phyloP scores from a whole-genome alignment of 225 moss, liverwort and hornwort species.

The Bryoerythrophyllum caledonicum region DNA sequence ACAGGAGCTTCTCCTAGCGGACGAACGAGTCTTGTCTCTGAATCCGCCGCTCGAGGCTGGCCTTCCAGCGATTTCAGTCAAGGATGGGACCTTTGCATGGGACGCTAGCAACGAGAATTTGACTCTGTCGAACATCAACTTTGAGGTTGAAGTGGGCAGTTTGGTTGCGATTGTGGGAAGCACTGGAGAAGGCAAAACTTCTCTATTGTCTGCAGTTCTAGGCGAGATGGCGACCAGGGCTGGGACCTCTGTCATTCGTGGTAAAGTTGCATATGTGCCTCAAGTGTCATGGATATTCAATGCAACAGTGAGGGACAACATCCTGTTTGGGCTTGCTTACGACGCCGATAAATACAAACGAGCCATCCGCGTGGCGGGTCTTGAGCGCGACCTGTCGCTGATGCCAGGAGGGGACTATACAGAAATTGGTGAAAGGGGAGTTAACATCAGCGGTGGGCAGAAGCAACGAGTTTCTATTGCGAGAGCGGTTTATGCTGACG shows the following conservation, averaged over 20 bases:
- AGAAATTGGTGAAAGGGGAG: slow-evolving; percentile 96
- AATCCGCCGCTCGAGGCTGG: slow-evolving; percentile 52
- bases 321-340: slow-evolving; percentile 79
- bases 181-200: slow-evolving; percentile 77
- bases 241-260: slow-evolving; percentile 62
- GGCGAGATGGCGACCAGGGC: slow-evolving; percentile 74
- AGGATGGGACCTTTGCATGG: slow-evolving; percentile 70
- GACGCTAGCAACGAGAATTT: slow-evolving; percentile 46
- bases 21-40: slow-evolving; percentile 49
- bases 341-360: slow-evolving; percentile 63
- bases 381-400: slow-evolving; percentile 73
- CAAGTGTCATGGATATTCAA: slow-evolving; percentile 98
- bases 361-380: slow-evolving; percentile 68
- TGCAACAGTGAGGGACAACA: slow-evolving; percentile 83
- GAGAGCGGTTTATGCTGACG: slow-evolving; percentile 85
- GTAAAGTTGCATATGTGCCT: slow-evolving; percentile 83
- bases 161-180: slow-evolving; percentile 78
- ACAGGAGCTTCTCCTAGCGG: slow-evolving; percentile 61
- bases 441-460: slow-evolving; percentile 96
- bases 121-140: slow-evolving; percentile 62
- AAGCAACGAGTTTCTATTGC: slow-evolving; percentile 92
- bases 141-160: slow-evolving; percentile 60
- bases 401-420: slow-evolving; percentile 82
- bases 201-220: slow-evolving; percentile 57
- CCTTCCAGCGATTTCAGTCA: slow-evolving; percentile 49